These are phyloP conservation scores for Sclerotinia trifoliorum DNA, from an alignment of 2,329 filamentous ascomycete species.

Conservation along the genomic window DNA sequence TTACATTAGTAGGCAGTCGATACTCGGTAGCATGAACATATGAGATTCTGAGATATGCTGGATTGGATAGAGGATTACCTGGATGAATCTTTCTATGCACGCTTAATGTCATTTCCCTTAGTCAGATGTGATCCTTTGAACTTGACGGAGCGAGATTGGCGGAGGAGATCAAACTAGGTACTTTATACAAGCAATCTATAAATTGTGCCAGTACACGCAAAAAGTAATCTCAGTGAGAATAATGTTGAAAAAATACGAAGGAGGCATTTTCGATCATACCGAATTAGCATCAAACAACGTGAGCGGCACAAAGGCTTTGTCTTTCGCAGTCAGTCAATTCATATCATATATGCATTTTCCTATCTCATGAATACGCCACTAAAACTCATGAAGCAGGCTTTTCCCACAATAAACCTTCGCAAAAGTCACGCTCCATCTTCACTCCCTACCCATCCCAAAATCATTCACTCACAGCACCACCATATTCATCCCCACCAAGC, in stretches of 20 bases:
- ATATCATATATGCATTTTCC: background rate
- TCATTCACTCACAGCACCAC: background rate
- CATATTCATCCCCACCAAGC: background rate
- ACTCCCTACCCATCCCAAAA: background rate
- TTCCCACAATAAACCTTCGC: constrained; percentile 1
- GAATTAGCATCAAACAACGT: background rate
- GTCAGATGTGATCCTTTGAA: too few species aligned
- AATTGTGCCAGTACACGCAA: too few species aligned
- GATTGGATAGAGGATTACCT: background rate
- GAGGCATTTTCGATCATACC: background rate
- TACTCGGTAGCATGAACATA: background rate
- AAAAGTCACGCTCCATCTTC: background rate
- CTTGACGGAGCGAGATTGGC: too few species aligned
- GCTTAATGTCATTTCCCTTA: background rate
- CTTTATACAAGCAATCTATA: background rate
- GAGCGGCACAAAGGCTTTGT: background rate
- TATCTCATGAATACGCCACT: constrained; percentile 5
- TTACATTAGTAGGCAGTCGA: background rate
- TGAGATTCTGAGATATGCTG: background rate
- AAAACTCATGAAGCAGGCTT: constrained; percentile 6
- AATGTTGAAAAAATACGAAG: background rate
- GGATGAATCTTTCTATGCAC: background rate
- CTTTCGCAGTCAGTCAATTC: background rate
- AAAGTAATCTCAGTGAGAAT: background rate
- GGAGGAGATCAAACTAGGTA: too few species aligned